Percentiles rank a stretch among this genome's conserved stretches.
phyloP scores from a whole-genome alignment of 768 basidiomycete species.

The Pisolithus microcarpus region DNA sequence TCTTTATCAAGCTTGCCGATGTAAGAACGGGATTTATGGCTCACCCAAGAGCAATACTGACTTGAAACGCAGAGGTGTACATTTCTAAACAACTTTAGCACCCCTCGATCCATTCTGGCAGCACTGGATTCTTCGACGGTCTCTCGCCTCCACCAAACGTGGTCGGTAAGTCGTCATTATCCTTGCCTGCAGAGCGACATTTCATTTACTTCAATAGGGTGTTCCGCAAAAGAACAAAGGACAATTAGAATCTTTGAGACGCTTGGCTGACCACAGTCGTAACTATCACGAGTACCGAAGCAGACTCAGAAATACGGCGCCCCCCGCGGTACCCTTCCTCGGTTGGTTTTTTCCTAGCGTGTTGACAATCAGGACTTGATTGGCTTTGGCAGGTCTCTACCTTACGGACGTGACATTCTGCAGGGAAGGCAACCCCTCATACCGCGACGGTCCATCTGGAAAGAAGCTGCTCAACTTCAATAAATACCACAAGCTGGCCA shows the following conservation, averaged over 20 bases:
- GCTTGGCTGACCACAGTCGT: conserved; percentile 83
- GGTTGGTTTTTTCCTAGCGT: conserved; percentile 39
- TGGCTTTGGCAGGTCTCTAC: conserved; percentile 56
- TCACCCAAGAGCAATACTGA: conserved; percentile 3
- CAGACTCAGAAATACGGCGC: conserved; percentile 77
- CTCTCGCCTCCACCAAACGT: conserved; percentile 84
- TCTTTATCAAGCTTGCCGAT: conserved; percentile 90
- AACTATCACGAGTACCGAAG: conserved; percentile 90
- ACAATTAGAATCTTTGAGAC: conserved; percentile 72
- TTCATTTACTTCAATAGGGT: conserved; percentile 40
- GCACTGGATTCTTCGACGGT: conserved; percentile 96
- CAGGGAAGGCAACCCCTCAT: conserved; percentile 86
- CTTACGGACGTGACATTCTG: conserved; percentile 93
- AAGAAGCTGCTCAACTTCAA: conserved; percentile 92
- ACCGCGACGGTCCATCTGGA: conserved; percentile 69
- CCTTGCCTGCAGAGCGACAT: neutral
- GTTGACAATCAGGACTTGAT: conserved; percentile 4
- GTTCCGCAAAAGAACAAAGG: conserved; percentile 79
- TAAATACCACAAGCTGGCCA: conserved; percentile 87
- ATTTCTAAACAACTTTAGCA: conserved; percentile 81
- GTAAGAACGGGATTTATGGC: conserved; percentile 38
- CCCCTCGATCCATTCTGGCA: conserved; percentile 85
- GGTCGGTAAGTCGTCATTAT: conserved; percentile 66
- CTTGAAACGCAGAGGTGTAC: conserved; percentile 63
- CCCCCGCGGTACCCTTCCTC: conserved; percentile 93